phyloP scores from a whole-genome alignment of 768 basidiomycete genomes.

The Russula virescens region DNA sequence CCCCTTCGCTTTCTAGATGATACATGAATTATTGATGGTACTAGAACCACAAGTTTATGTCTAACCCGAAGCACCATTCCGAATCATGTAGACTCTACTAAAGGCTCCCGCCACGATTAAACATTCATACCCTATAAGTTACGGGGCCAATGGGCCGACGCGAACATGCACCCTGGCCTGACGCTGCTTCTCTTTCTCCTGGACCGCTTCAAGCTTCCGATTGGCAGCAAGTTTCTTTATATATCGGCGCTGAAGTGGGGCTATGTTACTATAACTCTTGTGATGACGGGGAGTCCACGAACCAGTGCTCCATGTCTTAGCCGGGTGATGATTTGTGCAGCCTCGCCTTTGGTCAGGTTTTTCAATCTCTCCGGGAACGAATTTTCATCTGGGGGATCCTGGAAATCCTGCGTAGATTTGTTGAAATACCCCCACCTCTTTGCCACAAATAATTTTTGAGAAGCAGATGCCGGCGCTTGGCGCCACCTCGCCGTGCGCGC shows the following conservation, averaged over 20 bases:
- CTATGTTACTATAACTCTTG: not conserved
- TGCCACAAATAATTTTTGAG: conserved; percentile 51
- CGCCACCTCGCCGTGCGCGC: conserved; percentile 66
- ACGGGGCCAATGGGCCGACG: conserved; percentile 48
- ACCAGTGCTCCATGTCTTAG: conserved; percentile 74
- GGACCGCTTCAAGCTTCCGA: conserved; percentile 32
- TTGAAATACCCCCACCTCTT: conserved; percentile 42
- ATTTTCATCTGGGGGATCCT: conserved; percentile 24
- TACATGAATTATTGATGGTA: conserved; percentile 16
- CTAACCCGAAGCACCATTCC: not conserved
- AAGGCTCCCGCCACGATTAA: not conserved
- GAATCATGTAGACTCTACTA: not conserved
- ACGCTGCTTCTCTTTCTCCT: conserved; percentile 46
- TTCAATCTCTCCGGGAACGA: conserved; percentile 32
- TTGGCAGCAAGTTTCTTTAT: conserved; percentile 45
- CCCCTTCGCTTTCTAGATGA: conserved; percentile 46
- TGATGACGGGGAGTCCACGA: conserved; percentile 15
- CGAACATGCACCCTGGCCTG: conserved; percentile 49
- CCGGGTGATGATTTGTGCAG: conserved; percentile 72
- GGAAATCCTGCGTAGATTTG: conserved; percentile 26
- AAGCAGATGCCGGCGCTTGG: conserved; percentile 49
- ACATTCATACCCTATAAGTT: conserved; percentile 7
- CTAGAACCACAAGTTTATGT: not conserved
- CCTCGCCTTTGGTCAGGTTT: conserved; percentile 68
- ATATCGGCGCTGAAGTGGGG: conserved; percentile 44